Percentiles rank a stretch among this genome's conserved stretches.
Conservation (phyloP, 1,284 basidiomycete species). For the Ceratobasidium sp. region DNA sequence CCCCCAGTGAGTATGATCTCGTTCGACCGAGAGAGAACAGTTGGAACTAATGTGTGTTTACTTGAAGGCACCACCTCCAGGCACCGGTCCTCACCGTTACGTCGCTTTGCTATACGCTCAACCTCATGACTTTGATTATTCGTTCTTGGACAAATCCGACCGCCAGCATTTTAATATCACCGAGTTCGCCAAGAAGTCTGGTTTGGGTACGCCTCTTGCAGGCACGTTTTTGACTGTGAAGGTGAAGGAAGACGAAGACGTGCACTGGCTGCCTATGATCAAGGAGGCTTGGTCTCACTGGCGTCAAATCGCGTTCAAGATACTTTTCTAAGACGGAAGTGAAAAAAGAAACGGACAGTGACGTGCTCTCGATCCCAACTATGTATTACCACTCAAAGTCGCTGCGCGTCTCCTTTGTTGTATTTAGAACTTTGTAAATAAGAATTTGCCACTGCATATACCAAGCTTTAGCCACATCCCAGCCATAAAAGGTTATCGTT, state of each 20-base stretch:
- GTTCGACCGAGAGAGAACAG: neutral
- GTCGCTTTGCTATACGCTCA: slow-evolving; percentile 38
- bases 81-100: slow-evolving; percentile 34
- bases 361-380: neutral
- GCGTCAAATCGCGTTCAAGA: slow-evolving; percentile 28
- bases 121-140: slow-evolving; percentile 31
- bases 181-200: slow-evolving; percentile 28
- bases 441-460: neutral
- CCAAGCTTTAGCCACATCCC: neutral
- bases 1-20: slow-evolving; percentile 23
- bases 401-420: neutral
- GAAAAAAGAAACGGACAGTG: neutral
- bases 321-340: slow-evolving; percentile 1
- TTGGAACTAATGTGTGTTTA: neutral
- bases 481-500: neutral
- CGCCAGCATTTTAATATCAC: slow-evolving; percentile 29
- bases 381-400: neutral
- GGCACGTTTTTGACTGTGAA: slow-evolving; percentile 42
- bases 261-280: slow-evolving; percentile 21
- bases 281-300: slow-evolving; percentile 21
- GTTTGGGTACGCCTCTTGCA: slow-evolving; percentile 42
- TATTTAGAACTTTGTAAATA: neutral
- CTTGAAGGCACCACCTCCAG: slow-evolving; percentile 16
- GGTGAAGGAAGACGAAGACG: slow-evolving; percentile 22
- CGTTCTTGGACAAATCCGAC: slow-evolving; percentile 29